Conservation (phyloP, 192 early-diverging fungal genomes). For the Rhizophagus prolifer region DNA sequence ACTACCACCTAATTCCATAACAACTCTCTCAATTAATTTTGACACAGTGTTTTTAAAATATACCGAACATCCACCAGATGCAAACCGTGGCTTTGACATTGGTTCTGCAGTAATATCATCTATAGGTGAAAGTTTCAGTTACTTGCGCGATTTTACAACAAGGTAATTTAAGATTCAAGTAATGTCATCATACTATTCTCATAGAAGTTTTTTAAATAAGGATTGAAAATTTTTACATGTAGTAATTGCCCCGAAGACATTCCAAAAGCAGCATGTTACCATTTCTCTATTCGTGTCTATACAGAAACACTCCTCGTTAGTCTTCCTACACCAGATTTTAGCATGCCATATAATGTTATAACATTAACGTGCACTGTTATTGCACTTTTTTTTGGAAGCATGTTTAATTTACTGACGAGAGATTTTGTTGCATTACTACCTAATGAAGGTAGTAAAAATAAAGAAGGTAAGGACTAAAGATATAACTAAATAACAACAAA, state of each 20-base stretch:
- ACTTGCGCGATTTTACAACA: neutral
- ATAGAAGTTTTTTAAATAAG: neutral
- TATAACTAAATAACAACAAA: too few species aligned
- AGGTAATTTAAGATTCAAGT: neutral
- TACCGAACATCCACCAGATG: conserved; percentile 95
- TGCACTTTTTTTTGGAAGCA: conserved; percentile 92
- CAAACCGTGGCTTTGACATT: conserved; percentile 93
- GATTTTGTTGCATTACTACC: conserved; percentile 50
- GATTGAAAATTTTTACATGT: neutral
- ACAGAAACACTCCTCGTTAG: conserved; percentile 85
- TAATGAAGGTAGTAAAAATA: conserved; percentile 23
- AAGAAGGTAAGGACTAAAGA: neutral
- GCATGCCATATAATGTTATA: conserved; percentile 99
- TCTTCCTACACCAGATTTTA: conserved; percentile 95
- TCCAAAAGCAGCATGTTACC: neutral
- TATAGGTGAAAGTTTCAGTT: neutral
- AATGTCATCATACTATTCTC: neutral
- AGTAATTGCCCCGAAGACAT: neutral
- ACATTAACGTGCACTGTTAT: conserved; percentile 95
- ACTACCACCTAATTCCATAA: conserved; percentile 69
- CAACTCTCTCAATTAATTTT: conserved; percentile 74
- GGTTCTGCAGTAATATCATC: conserved; percentile 66
- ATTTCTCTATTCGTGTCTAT: conserved; percentile 59
- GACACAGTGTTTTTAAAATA: conserved; percentile 94
- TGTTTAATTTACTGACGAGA: conserved; percentile 82